Percentiles rank a stretch among this genome's conserved stretches.
phyloP scores from a whole-genome alignment of 441 rosid genomes.

The Euphorbia corollata region DNA sequence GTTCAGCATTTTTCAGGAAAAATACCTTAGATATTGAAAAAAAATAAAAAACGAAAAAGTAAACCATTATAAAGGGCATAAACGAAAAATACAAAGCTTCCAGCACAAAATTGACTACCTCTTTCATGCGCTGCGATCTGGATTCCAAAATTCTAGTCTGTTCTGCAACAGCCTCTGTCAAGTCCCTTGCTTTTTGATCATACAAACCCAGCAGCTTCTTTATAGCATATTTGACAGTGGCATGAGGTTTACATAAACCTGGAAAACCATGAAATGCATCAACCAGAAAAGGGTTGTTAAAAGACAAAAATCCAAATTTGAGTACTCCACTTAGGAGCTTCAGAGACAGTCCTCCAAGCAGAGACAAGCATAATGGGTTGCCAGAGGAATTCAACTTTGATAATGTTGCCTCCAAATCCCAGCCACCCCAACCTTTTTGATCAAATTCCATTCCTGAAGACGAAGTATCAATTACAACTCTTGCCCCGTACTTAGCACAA shows the following conservation, averaged over 20 bases:
- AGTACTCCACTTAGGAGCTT: slow-evolving; percentile 68
- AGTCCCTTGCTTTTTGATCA: slow-evolving; percentile 44
- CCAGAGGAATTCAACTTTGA: slow-evolving; percentile 41
- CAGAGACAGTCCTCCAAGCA: slow-evolving; percentile 76
- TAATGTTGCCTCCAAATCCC: slow-evolving; percentile 50
- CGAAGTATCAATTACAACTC: slow-evolving; percentile 75
- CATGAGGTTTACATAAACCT: slow-evolving; percentile 88
- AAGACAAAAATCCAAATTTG: slow-evolving; percentile 58
- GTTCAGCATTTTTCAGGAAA: not conserved
- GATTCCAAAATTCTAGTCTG: slow-evolving; percentile 41
- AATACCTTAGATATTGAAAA: no score
- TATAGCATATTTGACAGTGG: slow-evolving; percentile 67
- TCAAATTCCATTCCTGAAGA: slow-evolving; percentile 80
- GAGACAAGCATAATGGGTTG: slow-evolving; percentile 46
- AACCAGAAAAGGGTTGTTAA: slow-evolving; percentile 40
- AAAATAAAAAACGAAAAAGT: no score
- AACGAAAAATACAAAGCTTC: not conserved
- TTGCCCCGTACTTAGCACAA: slow-evolving; percentile 72
- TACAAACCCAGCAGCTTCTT: slow-evolving; percentile 62
- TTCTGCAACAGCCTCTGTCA: slow-evolving; percentile 43
- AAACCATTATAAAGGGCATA: no score
- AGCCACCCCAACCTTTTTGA: slow-evolving; percentile 43
- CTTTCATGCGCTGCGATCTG: slow-evolving; percentile 65
- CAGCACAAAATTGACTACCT: slow-evolving; percentile 39
- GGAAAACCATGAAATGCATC: slow-evolving; percentile 64